Evolutionary conservation across 2,329 filamentous ascomycete species (phyloP), one percentile per base, ranked within the genome.

Genomic region (Didymella segeticola): DNA sequence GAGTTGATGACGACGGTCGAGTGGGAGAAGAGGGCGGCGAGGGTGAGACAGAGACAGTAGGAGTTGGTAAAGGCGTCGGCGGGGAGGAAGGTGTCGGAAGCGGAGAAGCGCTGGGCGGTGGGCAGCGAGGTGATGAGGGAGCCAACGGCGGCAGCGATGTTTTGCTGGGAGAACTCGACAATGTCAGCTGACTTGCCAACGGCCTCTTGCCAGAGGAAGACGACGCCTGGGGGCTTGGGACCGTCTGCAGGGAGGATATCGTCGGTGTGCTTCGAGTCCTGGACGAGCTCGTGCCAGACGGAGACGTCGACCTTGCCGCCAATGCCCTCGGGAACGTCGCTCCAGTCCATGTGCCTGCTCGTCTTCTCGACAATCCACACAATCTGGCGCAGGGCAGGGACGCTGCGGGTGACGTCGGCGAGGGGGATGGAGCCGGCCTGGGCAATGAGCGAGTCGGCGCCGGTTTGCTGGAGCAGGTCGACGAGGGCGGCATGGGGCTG

Each of bases 341-440:
- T 93, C 93, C 93, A 99, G 75, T 96, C 93, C 83, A 99, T 89
- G 71, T 98, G 93, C 64, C 86, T 86, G 78, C 88, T 97, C 34
- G 91, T 91, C 68, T 91, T 85, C 66, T 97, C 93, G 5, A 96
- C 91, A 11, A 97, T 93, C 91, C 93, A 98, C 64, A 97, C 84
- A 26, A 96, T 82, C 63, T 92, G 86, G 57, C 73, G 87, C 38
- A 99, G 82, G 30, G 83, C 82, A 5, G 87, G 82, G 66, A 90
- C 91, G 47, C 80, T 82, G 66, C 87, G 85, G 46, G 86, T 83
- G 11, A 96, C 83, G 30, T 83, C 78, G 58, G 91, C 87, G 36
- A 96, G 86, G 19, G 95, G 90, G 53, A 98, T 84, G n/a, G 89
- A 86, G 34, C 95, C 95, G 3, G 93, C 93, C 26, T 89, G 87